Conservation (phyloP, 176 grass and related monocot genomes). For the Thalia dealbata region DNA sequence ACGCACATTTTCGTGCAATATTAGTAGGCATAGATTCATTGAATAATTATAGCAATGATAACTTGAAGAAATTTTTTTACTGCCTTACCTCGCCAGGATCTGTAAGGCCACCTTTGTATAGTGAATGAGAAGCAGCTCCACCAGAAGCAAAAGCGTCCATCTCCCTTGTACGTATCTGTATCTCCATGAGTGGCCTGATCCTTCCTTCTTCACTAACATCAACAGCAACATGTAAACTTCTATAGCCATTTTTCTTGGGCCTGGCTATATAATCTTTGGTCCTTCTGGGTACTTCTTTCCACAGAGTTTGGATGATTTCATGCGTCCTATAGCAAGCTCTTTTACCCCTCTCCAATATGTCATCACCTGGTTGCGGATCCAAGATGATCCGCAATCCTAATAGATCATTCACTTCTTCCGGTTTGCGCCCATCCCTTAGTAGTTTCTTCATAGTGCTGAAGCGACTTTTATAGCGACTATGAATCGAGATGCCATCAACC, state of each 20-base stretch:
- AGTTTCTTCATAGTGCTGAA: conserved; percentile 98
- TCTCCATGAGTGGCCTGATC: conserved; percentile 66
- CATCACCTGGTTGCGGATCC: conserved; percentile 24
- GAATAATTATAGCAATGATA: background rate
- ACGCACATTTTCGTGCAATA: background rate
- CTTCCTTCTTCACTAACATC: conserved; percentile 64
- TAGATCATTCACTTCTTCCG: conserved; percentile 83
- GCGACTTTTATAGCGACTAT: conserved; percentile 76
- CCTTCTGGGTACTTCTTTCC: conserved; percentile 63
- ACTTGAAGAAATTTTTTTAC: background rate
- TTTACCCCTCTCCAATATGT: conserved; percentile 21
- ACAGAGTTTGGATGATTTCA: conserved; percentile 48
- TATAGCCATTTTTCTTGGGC: conserved; percentile 83
- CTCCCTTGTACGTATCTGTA: conserved; percentile 80
- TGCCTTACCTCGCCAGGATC: conserved; percentile 64
- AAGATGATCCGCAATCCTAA: conserved; percentile 76
- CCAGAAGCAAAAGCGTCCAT: conserved; percentile 71
- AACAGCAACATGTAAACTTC: conserved; percentile 78
- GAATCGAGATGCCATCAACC: conserved; percentile 52
- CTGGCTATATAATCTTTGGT: conserved; percentile 73
- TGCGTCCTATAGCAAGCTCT: conserved; percentile 58
- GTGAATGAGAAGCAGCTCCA: conserved; percentile 78
- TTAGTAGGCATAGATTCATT: background rate
- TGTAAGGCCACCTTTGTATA: conserved; percentile 88
- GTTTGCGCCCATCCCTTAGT: conserved; percentile 69